Evolutionary conservation across 768 basidiomycete genomes (phyloP).

Genomic region (Pleurotus eryngii): DNA sequence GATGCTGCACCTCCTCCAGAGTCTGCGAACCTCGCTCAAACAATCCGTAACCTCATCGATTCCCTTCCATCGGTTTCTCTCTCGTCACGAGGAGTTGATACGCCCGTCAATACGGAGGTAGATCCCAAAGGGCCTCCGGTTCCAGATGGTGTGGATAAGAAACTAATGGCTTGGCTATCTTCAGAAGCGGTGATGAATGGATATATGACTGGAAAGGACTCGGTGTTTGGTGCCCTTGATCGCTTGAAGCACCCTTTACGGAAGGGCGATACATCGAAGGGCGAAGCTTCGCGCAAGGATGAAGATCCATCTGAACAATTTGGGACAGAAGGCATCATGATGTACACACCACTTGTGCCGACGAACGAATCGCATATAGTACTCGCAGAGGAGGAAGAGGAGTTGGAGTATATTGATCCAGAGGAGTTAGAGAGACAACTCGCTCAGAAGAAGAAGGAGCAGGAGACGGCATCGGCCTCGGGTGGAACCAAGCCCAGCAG

Average conservation of each 20-base stretch:
- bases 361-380: slow-evolving; percentile 60
- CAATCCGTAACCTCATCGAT: slow-evolving; percentile 50
- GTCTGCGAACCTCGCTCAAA: slow-evolving; percentile 43
- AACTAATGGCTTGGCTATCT: slow-evolving; percentile 48
- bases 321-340: slow-evolving; percentile 60
- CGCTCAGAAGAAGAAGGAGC: slow-evolving; percentile 23
- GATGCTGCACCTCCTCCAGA: slow-evolving; percentile 18
- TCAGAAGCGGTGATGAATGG: slow-evolving; percentile 68
- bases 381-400: slow-evolving; percentile 60
- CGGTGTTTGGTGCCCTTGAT: slow-evolving; percentile 63
- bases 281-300: slow-evolving; percentile 4
- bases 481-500: slow-evolving; percentile 9
- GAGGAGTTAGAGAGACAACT: slow-evolving; percentile 24
- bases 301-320: slow-evolving; percentile 33
- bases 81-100: not conserved
- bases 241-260: slow-evolving; percentile 25
- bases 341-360: slow-evolving; percentile 71
- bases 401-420: slow-evolving; percentile 9
- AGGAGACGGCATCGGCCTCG: slow-evolving; percentile 6
- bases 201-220: slow-evolving; percentile 34
- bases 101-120: not conserved
- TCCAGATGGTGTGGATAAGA: slow-evolving; percentile 42
- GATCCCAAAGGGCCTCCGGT: slow-evolving; percentile 15
- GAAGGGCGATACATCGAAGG: slow-evolving; percentile 7
- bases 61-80: slow-evolving; percentile 29